These are phyloP conservation scores for Stromatinia cepivora DNA, from an alignment of 2,329 filamentous ascomycete species.

Conservation along the genomic window DNA sequence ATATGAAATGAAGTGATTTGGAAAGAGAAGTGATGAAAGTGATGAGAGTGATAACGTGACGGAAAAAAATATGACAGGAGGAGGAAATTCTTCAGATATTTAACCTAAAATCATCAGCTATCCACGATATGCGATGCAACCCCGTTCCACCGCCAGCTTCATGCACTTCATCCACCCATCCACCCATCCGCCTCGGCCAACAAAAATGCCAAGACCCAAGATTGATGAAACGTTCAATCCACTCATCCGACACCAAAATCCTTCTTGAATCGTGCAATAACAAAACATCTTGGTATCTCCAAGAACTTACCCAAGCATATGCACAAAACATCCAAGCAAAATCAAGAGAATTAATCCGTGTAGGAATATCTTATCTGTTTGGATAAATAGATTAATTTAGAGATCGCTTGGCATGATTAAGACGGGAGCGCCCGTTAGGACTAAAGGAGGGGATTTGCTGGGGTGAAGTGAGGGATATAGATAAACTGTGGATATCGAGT, in stretches of 20 bases:
- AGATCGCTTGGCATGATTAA: constrained; percentile 8
- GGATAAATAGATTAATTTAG: constrained; percentile 8
- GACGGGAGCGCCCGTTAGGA: background rate
- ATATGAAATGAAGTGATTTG: background rate
- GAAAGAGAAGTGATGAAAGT: background rate
- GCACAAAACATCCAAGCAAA: too few relatives aligned
- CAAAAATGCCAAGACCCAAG: background rate
- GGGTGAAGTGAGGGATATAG: background rate
- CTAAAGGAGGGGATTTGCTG: background rate
- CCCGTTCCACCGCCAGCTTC: background rate
- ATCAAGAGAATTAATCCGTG: background rate
- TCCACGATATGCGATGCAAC: background rate
- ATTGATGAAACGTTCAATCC: background rate
- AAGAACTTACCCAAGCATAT: too few relatives aligned
- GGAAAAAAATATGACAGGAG: background rate
- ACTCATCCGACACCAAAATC: background rate
- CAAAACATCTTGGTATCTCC: too few relatives aligned
- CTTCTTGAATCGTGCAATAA: too few relatives aligned
- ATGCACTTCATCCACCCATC: background rate
- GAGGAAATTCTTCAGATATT: background rate
- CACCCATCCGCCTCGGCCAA: background rate
- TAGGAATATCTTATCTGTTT: constrained; percentile 12
- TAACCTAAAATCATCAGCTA: background rate
- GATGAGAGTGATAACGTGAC: background rate
- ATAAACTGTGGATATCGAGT: constrained; percentile 3